Evolutionary conservation across 2,329 filamentous ascomycete genomes (phyloP).

Genomic region (Nemania serpens): DNA sequence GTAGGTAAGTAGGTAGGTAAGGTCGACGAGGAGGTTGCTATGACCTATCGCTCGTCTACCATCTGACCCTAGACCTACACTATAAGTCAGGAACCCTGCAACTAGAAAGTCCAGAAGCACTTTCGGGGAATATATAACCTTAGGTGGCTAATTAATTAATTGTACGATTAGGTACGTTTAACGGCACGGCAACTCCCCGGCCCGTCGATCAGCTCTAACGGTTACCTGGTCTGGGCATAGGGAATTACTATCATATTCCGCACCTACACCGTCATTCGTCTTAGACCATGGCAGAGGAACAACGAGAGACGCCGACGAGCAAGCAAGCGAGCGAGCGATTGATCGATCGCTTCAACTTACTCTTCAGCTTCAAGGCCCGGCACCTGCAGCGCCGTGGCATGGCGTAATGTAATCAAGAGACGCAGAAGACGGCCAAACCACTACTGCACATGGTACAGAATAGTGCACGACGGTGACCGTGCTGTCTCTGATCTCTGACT

Average conservation of each 20-base stretch:
- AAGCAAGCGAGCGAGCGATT: neutral
- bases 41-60: no score
- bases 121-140: neutral
- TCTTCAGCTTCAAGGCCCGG: conserved; percentile 24
- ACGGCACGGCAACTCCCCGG: neutral
- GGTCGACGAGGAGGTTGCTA: no score
- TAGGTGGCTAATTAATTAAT: neutral
- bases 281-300: no score
- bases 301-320: neutral
- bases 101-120: neutral
- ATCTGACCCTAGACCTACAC: no score
- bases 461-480: no score
- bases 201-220: neutral
- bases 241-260: neutral
- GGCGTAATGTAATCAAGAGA: neutral
- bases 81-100: neutral
- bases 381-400: conserved; percentile 11
- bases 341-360: neutral
- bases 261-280: no score
- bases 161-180: neutral
- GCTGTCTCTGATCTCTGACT: conserved; percentile 1
- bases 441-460: no score
- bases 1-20: no score
- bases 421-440: neutral
- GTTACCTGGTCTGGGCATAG: no score